Conservation (phyloP, 2,329 filamentous ascomycete genomes). For the Alternaria solani region DNA sequence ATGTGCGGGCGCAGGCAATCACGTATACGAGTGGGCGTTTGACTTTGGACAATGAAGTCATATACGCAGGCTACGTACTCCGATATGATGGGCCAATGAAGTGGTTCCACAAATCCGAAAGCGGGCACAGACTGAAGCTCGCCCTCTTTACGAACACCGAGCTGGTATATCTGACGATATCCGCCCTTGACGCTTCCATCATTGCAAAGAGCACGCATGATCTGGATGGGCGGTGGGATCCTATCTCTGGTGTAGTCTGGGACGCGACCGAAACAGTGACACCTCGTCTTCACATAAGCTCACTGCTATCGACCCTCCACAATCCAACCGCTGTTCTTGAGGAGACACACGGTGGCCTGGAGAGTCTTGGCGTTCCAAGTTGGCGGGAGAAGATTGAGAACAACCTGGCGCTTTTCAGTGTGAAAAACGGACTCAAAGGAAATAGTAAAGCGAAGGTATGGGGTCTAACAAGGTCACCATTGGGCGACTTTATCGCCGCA, state of each 20-base stretch:
- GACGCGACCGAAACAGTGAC: slow-evolving; percentile 29
- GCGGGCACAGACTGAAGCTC: slow-evolving; percentile 31
- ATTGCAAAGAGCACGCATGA: slow-evolving; percentile 35
- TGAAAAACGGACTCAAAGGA: slow-evolving; percentile 60
- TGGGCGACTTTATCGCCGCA: slow-evolving; percentile 58
- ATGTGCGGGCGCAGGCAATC: slow-evolving; percentile 38
- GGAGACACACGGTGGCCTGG: slow-evolving; percentile 26
- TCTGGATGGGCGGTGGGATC: slow-evolving; percentile 55
- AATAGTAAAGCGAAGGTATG: slow-evolving; percentile 61
- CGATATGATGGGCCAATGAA: slow-evolving; percentile 39
- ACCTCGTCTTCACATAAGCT: slow-evolving; percentile 48
- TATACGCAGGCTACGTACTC: slow-evolving; percentile 32
- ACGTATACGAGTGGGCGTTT: slow-evolving; percentile 25
- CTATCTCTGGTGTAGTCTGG: slow-evolving; percentile 48
- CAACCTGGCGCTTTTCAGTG: slow-evolving; percentile 55
- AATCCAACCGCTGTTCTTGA: slow-evolving; percentile 43
- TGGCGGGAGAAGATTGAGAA: slow-evolving; percentile 54
- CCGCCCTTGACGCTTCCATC: slow-evolving; percentile 32
- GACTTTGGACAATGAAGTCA: slow-evolving; percentile 31
- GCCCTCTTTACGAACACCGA: slow-evolving; percentile 43
- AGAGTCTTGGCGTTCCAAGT: slow-evolving; percentile 28
- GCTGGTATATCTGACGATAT: slow-evolving; percentile 38
- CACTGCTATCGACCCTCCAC: slow-evolving; percentile 46
- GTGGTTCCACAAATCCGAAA: slow-evolving; percentile 34
- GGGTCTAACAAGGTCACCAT: slow-evolving; percentile 60